Conservation (phyloP, 106 monocot species). For the Narthecium ossifragum region DNA sequence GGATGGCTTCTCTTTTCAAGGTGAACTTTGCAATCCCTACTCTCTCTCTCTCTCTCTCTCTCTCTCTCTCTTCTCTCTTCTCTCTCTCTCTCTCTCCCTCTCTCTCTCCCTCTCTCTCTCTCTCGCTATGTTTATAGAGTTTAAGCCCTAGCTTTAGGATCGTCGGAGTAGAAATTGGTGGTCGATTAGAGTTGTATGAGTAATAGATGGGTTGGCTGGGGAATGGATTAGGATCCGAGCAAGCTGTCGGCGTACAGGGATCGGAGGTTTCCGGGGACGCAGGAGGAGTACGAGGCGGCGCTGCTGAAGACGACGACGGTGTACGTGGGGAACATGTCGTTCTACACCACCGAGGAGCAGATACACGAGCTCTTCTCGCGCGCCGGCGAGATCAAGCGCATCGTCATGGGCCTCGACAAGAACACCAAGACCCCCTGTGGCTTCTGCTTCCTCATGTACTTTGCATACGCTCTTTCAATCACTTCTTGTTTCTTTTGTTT, state of each 20-base stretch:
- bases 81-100: neutral
- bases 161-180: no score
- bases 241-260: conserved; percentile 92
- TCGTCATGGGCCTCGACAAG: conserved; percentile 97
- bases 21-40: no score
- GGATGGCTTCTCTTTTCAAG: conserved; percentile 43
- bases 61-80: neutral
- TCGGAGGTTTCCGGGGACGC: conserved; percentile 76
- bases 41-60: neutral
- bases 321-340: conserved; percentile 89
- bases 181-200: no score
- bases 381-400: conserved; percentile 98
- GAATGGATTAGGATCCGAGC: conserved; percentile 80
- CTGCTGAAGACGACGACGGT: conserved; percentile 66
- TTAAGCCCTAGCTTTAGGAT: neutral
- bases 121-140: neutral
- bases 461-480: neutral
- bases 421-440: conserved; percentile 96
- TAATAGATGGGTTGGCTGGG: no score
- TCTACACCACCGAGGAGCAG: conserved; percentile 99
- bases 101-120: neutral
- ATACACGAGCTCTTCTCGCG: conserved; percentile 94
- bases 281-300: conserved; percentile 90
- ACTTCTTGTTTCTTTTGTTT: neutral
- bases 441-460: conserved; percentile 89